Conservation (phyloP, 768 basidiomycete genomes). For the Megacollybia marginata region DNA sequence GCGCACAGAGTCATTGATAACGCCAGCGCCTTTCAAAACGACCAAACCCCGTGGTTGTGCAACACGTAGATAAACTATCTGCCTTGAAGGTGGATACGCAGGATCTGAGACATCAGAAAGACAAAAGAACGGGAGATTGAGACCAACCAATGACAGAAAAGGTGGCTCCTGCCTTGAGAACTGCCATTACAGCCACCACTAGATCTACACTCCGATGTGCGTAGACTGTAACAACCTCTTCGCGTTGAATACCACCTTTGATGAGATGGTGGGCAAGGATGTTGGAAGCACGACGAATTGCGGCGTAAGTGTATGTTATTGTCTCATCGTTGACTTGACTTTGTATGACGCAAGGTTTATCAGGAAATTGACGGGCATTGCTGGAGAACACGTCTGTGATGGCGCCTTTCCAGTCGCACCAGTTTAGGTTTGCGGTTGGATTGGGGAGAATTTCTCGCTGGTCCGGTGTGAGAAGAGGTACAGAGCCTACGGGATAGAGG, state of each 20-base stretch:
- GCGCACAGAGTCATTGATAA: slow-evolving; percentile 71
- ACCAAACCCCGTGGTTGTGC: slow-evolving; percentile 88
- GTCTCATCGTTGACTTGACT: slow-evolving; percentile 52
- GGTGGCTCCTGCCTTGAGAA: slow-evolving; percentile 91
- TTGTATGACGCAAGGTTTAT: slow-evolving; percentile 87
- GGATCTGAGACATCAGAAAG: slow-evolving; percentile 57
- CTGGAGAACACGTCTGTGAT: slow-evolving; percentile 91
- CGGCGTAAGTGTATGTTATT: slow-evolving; percentile 65
- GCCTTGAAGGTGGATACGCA: slow-evolving; percentile 89
- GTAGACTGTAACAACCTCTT: slow-evolving; percentile 98
- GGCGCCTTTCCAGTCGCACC: slow-evolving; percentile 97
- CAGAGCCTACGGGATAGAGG: slow-evolving; percentile 62
- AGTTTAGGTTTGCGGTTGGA: slow-evolving; percentile 83
- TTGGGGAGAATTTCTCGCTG: slow-evolving; percentile 72
- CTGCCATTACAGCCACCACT: slow-evolving; percentile 94
- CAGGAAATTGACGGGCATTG: slow-evolving; percentile 76
- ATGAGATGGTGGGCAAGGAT: slow-evolving; percentile 86
- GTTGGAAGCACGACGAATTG: slow-evolving; percentile 82
- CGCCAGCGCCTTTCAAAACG: slow-evolving; percentile 85
- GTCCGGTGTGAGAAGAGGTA: slow-evolving; percentile 68
- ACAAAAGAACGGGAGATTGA: neutral
- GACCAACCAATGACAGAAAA: slow-evolving; percentile 92
- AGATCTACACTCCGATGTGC: slow-evolving; percentile 95
- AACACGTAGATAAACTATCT: slow-evolving; percentile 88
- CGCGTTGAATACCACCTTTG: slow-evolving; percentile 77